Conservation (phyloP, 441 rosid species). For the Syzygium malaccense region DNA sequence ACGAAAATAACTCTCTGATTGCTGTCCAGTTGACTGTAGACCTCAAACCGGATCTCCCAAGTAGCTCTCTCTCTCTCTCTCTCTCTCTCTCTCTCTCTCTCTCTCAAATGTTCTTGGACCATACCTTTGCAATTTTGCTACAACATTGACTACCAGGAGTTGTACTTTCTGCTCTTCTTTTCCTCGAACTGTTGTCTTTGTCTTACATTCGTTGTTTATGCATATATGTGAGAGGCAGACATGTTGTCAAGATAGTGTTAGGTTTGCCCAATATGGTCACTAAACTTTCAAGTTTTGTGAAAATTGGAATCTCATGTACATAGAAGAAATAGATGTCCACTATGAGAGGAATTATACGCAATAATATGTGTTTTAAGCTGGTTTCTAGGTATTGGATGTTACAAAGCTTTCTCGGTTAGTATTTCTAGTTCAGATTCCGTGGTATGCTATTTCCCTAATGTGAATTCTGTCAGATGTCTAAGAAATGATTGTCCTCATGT, state of each 20-base stretch:
- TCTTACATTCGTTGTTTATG: neutral
- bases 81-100: neutral
- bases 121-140: neutral
- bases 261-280: neutral
- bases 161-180: neutral
- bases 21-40: slow-evolving; percentile 21
- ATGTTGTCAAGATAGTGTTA: neutral
- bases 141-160: neutral
- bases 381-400: neutral
- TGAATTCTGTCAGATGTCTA: neutral
- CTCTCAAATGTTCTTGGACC: neutral
- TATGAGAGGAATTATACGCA: neutral
- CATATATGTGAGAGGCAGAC: neutral
- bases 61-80: neutral
- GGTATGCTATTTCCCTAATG: neutral
- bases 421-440: neutral
- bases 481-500: neutral
- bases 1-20: slow-evolving; percentile 1
- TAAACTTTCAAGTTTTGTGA: neutral
- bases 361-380: neutral
- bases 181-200: neutral
- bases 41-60: slow-evolving; percentile 19
- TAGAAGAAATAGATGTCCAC: neutral
- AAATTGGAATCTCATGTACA: neutral
- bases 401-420: neutral